Percentiles rank a stretch among this genome's conserved stretches.
Evolutionary conservation across 2,329 filamentous ascomycete species (phyloP).

Genomic region (Neonectria faginata): DNA sequence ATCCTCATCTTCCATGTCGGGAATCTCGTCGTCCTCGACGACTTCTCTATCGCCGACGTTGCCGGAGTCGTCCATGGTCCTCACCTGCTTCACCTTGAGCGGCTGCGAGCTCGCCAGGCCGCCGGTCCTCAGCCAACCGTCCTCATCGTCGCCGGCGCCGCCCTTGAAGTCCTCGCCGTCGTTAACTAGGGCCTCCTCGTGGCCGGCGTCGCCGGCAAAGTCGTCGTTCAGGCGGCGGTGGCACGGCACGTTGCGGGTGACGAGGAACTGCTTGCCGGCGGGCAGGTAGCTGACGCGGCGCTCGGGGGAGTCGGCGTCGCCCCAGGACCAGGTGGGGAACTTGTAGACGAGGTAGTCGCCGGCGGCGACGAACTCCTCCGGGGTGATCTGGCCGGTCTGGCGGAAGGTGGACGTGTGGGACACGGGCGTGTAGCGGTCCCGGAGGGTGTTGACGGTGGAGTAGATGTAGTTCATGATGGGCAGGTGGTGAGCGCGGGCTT

Average conservation of each 20-base stretch:
- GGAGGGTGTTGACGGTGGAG: conserved; percentile 90
- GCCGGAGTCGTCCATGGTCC: conserved; percentile 89
- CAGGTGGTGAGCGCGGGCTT: not conserved
- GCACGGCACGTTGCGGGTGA: conserved; percentile 95
- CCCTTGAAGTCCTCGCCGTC: conserved; percentile 76
- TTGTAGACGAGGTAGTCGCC: conserved; percentile 99
- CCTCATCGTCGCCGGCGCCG: conserved; percentile 72
- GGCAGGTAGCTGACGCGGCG: conserved; percentile 87
- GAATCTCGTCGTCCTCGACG: conserved; percentile 84
- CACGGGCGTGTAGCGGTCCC: conserved; percentile 91
- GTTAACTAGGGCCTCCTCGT: conserved; percentile 86
- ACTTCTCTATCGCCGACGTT: conserved; percentile 82
- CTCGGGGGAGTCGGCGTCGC: conserved; percentile 83
- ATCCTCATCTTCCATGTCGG: conserved; percentile 98
- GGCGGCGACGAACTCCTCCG: conserved; percentile 94
- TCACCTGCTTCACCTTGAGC: conserved; percentile 81
- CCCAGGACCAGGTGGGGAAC: conserved; percentile 98
- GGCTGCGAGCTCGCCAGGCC: conserved; percentile 81
- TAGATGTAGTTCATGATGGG: conserved; percentile 86
- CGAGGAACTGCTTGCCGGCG: conserved; percentile 90
- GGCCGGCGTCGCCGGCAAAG: conserved; percentile 88
- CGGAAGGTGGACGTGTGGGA: conserved; percentile 94
- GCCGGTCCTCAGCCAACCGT: conserved; percentile 92
- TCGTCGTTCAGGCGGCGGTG: conserved; percentile 91
- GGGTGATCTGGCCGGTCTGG: conserved; percentile 92